phyloP scores from a whole-genome alignment of 768 basidiomycete species.

The Tulasnella sp. region DNA sequence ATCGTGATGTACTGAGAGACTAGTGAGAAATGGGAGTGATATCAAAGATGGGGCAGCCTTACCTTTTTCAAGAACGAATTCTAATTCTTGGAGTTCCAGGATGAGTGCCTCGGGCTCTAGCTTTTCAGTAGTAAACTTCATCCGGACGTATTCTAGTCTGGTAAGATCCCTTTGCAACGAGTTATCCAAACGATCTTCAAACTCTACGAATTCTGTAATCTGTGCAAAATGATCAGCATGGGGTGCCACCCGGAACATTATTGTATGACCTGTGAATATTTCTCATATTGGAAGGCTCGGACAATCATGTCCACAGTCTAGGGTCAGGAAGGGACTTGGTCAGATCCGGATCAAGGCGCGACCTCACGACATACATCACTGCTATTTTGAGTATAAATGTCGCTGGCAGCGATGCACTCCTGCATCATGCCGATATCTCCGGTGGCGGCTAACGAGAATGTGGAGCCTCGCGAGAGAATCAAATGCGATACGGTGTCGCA shows the following conservation, averaged over 20 bases:
- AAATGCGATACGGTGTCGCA: conserved; percentile 82
- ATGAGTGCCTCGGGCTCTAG: conserved; percentile 61
- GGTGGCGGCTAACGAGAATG: conserved; percentile 61
- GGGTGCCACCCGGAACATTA: not conserved
- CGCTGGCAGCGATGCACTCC: conserved; percentile 67
- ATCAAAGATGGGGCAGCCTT: not conserved
- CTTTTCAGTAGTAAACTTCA: conserved; percentile 65
- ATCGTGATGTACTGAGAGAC: conserved; percentile 55
- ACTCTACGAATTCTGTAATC: conserved; percentile 74
- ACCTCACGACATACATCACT: conserved; percentile 45
- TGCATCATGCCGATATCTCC: conserved; percentile 66
- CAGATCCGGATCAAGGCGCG: conserved; percentile 1
- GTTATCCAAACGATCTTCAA: conserved; percentile 69
- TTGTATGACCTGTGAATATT: conserved; percentile 58
- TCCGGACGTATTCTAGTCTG: conserved; percentile 73
- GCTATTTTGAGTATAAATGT: conserved; percentile 68
- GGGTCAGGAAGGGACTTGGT: conserved; percentile 16
- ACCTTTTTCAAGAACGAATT: conserved; percentile 68
- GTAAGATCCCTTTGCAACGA: conserved; percentile 74
- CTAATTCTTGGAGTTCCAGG: conserved; percentile 72
- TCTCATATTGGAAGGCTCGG: conserved; percentile 65
- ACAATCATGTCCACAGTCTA: conserved; percentile 72
- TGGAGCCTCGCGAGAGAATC: conserved; percentile 60
- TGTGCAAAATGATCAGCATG: not conserved
- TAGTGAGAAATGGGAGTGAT: not conserved